phyloP scores from a whole-genome alignment of 1,139 yeast species.

The Sugiyamaella pinicola region DNA sequence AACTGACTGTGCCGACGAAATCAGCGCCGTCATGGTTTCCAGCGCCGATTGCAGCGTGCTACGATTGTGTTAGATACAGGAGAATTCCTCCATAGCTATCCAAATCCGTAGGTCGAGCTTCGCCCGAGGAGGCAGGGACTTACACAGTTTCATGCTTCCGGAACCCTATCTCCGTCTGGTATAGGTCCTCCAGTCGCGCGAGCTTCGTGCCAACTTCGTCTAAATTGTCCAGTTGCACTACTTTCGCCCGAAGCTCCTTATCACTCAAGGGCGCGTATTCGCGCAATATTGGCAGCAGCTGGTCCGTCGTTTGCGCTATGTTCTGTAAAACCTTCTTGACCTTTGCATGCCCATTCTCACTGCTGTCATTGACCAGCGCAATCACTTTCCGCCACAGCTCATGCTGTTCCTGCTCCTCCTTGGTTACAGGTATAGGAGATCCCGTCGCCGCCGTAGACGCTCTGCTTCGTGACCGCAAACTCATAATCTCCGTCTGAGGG shows the following conservation, averaged over 20 bases:
- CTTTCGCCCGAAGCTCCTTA: conserved; percentile 18
- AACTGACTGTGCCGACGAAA: conserved; percentile 6
- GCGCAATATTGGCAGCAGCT: conserved; percentile 16
- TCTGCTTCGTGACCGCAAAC: conserved; percentile 20
- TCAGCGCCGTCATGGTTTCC: conserved; percentile 11
- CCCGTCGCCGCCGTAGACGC: conserved; percentile 24
- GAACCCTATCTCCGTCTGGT: conserved; percentile 17
- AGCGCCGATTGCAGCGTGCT: conserved; percentile 15
- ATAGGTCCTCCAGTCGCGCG: conserved; percentile 15
- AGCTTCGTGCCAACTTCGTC: conserved; percentile 18
- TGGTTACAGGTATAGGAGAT: conserved; percentile 16
- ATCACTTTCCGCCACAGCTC: conserved; percentile 21
- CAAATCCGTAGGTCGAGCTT: background rate
- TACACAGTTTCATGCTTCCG: conserved; percentile 20
- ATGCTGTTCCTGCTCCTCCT: conserved; percentile 14
- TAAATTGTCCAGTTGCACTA: conserved; percentile 18
- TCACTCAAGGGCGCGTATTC: conserved; percentile 10
- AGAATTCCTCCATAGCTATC: background rate
- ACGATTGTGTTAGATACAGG: background rate
- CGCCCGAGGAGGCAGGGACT: conserved; percentile 1
- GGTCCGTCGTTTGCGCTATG: conserved; percentile 18
- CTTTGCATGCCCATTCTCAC: conserved; percentile 22
- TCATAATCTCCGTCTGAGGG: conserved; percentile 15
- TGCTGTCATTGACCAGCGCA: conserved; percentile 17
- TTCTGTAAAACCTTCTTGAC: conserved; percentile 19